Evolutionary conservation across 345 rosid species (phyloP).

Genomic region (Dipteronia dyeriana): DNA sequence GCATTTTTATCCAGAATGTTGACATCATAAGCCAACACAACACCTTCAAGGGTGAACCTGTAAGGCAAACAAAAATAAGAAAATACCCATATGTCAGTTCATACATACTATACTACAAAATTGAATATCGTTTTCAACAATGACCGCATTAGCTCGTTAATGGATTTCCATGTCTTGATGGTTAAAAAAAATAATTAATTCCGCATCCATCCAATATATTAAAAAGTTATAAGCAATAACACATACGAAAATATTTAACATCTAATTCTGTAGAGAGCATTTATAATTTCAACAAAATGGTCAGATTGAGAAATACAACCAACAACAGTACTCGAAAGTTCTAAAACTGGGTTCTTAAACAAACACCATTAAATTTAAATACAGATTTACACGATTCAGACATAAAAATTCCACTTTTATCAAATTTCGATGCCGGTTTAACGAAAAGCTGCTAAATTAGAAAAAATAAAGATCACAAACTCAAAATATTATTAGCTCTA

Average conservation of each 20-base stretch:
- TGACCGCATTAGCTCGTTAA: background rate
- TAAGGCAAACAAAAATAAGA: slow-evolving; percentile 9
- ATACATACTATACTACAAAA: background rate
- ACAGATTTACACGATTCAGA: too few relatives aligned
- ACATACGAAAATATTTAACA: background rate
- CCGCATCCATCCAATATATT: background rate
- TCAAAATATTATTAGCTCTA: background rate
- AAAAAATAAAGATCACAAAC: background rate
- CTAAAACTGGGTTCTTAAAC: background rate
- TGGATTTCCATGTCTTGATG: background rate
- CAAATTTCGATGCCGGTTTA: too few relatives aligned
- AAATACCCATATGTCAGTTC: background rate
- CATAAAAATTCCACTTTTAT: background rate
- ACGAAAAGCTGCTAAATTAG: too few relatives aligned
- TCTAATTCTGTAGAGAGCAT: background rate
- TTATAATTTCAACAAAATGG: too few relatives aligned
- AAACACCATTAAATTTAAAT: too few relatives aligned
- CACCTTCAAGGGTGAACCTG: slow-evolving; percentile 83
- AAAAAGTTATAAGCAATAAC: background rate
- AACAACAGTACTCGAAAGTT: background rate
- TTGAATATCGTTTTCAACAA: background rate
- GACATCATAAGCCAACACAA: slow-evolving; percentile 69
- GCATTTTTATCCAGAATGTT: slow-evolving; percentile 46
- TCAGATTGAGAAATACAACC: too few relatives aligned
- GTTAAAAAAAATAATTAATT: background rate